Evolutionary conservation across 495 filamentous ascomycete genomes (phyloP), one percentile per base, ranked within the genome.

Genomic region (Penicillium nucicola): DNA sequence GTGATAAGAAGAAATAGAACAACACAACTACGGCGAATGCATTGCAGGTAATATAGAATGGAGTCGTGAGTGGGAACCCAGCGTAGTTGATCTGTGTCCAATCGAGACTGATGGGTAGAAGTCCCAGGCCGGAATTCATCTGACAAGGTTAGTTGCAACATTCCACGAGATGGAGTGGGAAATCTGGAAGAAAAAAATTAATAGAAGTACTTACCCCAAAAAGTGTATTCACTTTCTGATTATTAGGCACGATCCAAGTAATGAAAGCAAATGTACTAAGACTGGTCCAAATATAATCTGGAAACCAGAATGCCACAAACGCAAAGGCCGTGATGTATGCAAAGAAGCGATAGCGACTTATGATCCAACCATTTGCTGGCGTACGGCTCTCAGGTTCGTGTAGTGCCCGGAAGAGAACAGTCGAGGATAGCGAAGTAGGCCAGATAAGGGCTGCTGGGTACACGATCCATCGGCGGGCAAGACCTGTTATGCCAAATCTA

Each of bases 71-170:
- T 1, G 79, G 81, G 17, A 80, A 49, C 1, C 83, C 83, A 0
- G 60, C 60, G 23, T 62, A 23, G 77, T 80, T 22, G 60, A 64
- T 48, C 72, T 78, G 6, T 73, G 82, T 78, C 61, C 61, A 64
- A 69, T 92, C 88, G 53, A 92, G 88, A 0, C 87, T 92, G 51
- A 92, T 58, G 10, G 88, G 88, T 50, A 91, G 86, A 13, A 92
- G 61, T 0, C 89, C 89, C 31, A 92, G 67, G 22, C 88, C 88
- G 5, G 88, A 90, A 23, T 81, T 71, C 25, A 89, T 84, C 40
- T 89, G 82, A 57, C 84, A 86, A 41, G 84, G 72, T 3, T 78
- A 56, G 89, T 84, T 9, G 25, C 10, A 28, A 28, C 25, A 9
- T 9, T n/a, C n/a, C 25, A 28, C 10, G 25, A 1, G 25, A 28